These are phyloP conservation scores for Zygosaccharomyces pseudorouxii DNA, from an alignment of 805 yeast species.

Conservation along the genomic window DNA sequence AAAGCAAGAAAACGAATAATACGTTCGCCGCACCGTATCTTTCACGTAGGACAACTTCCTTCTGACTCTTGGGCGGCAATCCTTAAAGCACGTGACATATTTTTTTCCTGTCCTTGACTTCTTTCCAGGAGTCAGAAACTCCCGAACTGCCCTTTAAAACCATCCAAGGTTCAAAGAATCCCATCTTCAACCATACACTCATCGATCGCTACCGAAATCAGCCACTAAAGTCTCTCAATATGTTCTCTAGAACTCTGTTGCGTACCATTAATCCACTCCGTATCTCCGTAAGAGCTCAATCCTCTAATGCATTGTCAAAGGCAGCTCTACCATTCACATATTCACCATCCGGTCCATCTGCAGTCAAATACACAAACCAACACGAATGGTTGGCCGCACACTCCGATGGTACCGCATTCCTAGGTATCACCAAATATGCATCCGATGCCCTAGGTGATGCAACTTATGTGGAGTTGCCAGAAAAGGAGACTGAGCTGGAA, in stretches of 20 bases:
- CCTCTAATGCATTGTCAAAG: slow-evolving; percentile 31
- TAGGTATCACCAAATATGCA: slow-evolving; percentile 95
- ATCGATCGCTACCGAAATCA: not conserved
- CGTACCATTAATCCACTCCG: slow-evolving; percentile 11
- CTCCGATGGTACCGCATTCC: slow-evolving; percentile 72
- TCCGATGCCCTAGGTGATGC: slow-evolving; percentile 97
- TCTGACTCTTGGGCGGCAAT: no score
- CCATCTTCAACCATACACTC: not conserved
- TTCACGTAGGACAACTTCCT: no score
- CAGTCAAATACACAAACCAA: slow-evolving; percentile 70
- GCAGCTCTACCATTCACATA: slow-evolving; percentile 32
- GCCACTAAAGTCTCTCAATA: not conserved
- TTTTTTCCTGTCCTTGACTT: not conserved
- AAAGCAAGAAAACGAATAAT: no score
- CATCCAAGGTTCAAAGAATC: not conserved
- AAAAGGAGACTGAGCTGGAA: slow-evolving; percentile 53
- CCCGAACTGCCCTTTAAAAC: slow-evolving; percentile 1
- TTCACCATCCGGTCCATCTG: slow-evolving; percentile 30
- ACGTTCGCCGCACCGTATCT: no score
- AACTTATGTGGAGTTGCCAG: slow-evolving; percentile 88
- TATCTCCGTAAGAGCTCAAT: slow-evolving; percentile 25
- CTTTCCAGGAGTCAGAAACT: not conserved
- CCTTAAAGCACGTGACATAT: not conserved
- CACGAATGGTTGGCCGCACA: slow-evolving; percentile 95
- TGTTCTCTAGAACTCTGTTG: slow-evolving; percentile 5